Conservation (phyloP, 352 stramenopile species). For the Phytophthora pistaciae region DNA sequence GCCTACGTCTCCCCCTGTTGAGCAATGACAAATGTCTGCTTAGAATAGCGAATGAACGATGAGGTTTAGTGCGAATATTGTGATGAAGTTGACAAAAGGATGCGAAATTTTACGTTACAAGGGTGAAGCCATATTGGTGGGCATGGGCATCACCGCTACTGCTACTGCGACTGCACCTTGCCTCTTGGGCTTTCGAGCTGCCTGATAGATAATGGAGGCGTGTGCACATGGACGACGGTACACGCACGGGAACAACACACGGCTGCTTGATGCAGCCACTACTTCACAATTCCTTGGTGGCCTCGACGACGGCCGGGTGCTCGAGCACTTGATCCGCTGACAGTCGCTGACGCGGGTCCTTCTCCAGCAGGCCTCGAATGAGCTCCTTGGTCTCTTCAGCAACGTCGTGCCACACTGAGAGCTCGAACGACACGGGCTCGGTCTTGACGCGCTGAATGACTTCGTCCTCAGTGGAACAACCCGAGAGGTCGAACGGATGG, state of each 20-base stretch:
- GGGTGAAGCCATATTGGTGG: conserved; percentile 16
- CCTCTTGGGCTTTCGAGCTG: neutral
- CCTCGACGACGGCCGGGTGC: conserved; percentile 43
- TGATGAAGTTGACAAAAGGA: neutral
- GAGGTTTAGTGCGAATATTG: neutral
- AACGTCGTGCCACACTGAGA: conserved; percentile 65
- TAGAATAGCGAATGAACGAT: conserved; percentile 17
- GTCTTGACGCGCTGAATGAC: conserved; percentile 67
- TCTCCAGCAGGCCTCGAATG: conserved; percentile 75
- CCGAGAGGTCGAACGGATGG: conserved; percentile 89
- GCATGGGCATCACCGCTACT: neutral
- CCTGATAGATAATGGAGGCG: conserved; percentile 31
- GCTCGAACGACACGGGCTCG: conserved; percentile 64
- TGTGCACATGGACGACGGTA: conserved; percentile 11
- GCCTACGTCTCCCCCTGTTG: conserved; percentile 7
- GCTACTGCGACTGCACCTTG: neutral
- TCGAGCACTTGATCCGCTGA: conserved; percentile 60
- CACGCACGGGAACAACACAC: conserved; percentile 13
- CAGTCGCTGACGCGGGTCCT: conserved; percentile 65
- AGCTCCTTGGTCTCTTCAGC: conserved; percentile 66
- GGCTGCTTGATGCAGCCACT: conserved; percentile 8
- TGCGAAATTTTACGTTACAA: conserved; percentile 24
- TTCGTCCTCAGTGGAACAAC: conserved; percentile 78
- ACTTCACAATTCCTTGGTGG: conserved; percentile 37
- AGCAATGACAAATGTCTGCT: conserved; percentile 23